Evolutionary conservation across 1,284 basidiomycete species (phyloP).

Genomic region (Cutaneotrichosporon cavernicola): DNA sequence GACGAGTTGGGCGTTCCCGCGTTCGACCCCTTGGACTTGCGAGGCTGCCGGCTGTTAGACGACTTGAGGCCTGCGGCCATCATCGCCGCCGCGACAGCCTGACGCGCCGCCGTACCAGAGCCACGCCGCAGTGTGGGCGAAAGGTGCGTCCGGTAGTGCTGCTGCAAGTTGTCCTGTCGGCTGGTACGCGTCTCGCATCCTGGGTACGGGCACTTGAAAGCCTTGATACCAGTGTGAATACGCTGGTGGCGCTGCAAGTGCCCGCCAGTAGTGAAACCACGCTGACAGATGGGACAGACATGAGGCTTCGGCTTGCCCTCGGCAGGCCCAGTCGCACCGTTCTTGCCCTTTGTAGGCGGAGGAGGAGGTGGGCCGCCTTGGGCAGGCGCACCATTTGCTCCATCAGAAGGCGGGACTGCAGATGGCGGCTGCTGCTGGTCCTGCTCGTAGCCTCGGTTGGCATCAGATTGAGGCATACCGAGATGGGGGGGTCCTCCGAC

Average conservation of each 20-base stretch:
- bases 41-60: conserved; percentile 39
- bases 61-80: conserved; percentile 50
- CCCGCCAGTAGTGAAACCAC: conserved; percentile 50
- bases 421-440: conserved; percentile 15
- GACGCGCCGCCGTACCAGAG: conserved; percentile 46
- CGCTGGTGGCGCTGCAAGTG: conserved; percentile 51
- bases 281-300: conserved; percentile 45
- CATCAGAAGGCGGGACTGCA: background rate
- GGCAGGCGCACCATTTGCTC: conserved; percentile 3
- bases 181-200: conserved; percentile 50
- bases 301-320: conserved; percentile 50
- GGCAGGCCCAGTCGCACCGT: conserved; percentile 49
- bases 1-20: conserved; percentile 46
- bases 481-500: conserved; percentile 9
- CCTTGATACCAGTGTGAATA: conserved; percentile 52
- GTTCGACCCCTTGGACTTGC: conserved; percentile 47
- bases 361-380: conserved; percentile 17
- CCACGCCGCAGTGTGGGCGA: conserved; percentile 49
- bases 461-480: conserved; percentile 10
- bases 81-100: conserved; percentile 50
- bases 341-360: conserved; percentile 43
- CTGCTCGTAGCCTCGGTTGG: conserved; percentile 17
- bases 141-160: conserved; percentile 51
- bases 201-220: conserved; percentile 51
- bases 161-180: conserved; percentile 51